Conservation (phyloP, 2,329 filamentous ascomycete genomes). For the Aspergillus fumigatus region DNA sequence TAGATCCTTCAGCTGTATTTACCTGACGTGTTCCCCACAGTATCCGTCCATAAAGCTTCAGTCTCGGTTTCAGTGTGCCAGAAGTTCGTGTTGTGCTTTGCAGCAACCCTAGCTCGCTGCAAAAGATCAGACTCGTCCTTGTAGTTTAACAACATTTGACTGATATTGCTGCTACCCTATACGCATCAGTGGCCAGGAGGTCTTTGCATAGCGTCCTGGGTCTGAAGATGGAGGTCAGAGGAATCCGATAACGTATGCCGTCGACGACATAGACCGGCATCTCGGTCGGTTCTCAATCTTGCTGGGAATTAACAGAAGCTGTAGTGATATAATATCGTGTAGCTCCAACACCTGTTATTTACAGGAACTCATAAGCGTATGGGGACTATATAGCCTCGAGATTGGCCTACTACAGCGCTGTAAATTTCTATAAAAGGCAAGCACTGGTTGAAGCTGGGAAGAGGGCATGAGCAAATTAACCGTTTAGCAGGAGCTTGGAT, state of each 20-base stretch:
- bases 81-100: neutral
- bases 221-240: constrained; percentile 7
- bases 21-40: constrained; percentile 42
- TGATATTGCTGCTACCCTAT: neutral
- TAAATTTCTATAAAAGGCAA: too few relatives aligned
- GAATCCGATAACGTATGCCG: constrained; percentile 8
- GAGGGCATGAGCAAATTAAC: too few relatives aligned
- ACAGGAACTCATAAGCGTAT: too few relatives aligned
- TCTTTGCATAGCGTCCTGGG: constrained; percentile 1
- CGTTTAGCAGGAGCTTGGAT: too few relatives aligned
- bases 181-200: neutral
- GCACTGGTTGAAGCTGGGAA: too few relatives aligned
- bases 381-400: too few relatives aligned
- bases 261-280: constrained; percentile 14
- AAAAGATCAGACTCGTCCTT: neutral
- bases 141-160: neutral
- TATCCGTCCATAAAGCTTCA: neutral
- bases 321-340: neutral
- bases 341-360: neutral
- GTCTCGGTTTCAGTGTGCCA: neutral
- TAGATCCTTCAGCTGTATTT: neutral
- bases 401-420: too few relatives aligned
- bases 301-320: neutral
- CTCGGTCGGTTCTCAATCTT: neutral
- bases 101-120: neutral